Evolutionary conservation across 2,329 filamentous ascomycete genomes (phyloP), one percentile per base, ranked within the genome.

Genomic region (Dissoconium aciculare): DNA sequence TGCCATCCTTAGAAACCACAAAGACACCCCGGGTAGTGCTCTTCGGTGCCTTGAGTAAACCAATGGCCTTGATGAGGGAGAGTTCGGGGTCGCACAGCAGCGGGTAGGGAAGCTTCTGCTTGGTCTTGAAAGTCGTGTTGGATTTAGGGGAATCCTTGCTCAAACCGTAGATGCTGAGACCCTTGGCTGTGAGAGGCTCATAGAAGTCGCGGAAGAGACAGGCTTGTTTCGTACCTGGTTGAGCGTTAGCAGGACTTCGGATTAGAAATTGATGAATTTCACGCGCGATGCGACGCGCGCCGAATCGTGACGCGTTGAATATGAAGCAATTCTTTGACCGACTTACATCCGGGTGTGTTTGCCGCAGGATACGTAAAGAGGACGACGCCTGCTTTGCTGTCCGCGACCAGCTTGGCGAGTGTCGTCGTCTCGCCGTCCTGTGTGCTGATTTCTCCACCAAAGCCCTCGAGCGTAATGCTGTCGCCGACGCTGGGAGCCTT

Each of bases 341-440:
- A 62, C 82, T 71, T 73, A 93, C 87, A 95, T 40, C 87, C 87
- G 21, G 83, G 82, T 13, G 89, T 98, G 15, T 79, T 89, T 9
- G 89, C 89, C 60, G 80, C 91, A 36, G 89, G 89, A 53, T 95
- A 95, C 17, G 85, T 94, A 57, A 98, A 94, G 16, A 95, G 62
- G 17, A 93, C 82, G 26, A 95, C 78, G 15, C 87, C 89, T 19
- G 70, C 66, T 59, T 81, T 75, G 67, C 84, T 92, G 51, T 78
- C 70, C 30, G 83, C 77, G 28, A 94, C 69, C 14, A 98, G 72
- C 45, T 74, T 65, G 60, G 82, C 78, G 36, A 98, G 63, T 1
- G 74, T 83, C 4, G 78, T 84, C 60, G 78, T 80, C 32, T 67
- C 62, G 47, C 84, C 84, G 41, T 92, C 82, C 43, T 95, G 74